Conservation (phyloP, 768 basidiomycete genomes). For the Trametes elegans region DNA sequence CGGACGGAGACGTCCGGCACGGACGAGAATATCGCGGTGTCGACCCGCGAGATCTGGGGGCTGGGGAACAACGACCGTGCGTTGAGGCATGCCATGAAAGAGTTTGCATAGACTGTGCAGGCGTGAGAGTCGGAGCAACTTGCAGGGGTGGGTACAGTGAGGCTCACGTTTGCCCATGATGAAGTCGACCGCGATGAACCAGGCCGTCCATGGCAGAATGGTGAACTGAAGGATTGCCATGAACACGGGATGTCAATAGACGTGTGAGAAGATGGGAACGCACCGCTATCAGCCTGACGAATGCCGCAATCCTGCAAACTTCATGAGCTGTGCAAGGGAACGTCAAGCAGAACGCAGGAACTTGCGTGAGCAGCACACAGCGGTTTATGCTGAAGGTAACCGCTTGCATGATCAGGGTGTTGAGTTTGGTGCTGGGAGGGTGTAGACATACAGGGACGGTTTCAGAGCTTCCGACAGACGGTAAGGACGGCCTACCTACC, state of each 20-base stretch:
- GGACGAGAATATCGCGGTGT: slow-evolving; percentile 13
- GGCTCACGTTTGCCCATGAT: slow-evolving; percentile 17
- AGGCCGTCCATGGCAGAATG: slow-evolving; percentile 15
- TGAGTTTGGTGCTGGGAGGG: neutral
- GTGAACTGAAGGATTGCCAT: neutral
- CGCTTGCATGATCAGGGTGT: neutral
- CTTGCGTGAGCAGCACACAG: slow-evolving; percentile 13
- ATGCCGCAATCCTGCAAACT: slow-evolving; percentile 1
- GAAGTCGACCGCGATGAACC: slow-evolving; percentile 18
- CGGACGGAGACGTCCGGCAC: slow-evolving; percentile 17
- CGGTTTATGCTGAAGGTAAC: slow-evolving; percentile 14
- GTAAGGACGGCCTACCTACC: neutral
- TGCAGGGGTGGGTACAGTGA: no score
- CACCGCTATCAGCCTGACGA: slow-evolving; percentile 12
- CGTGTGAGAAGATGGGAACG: no score
- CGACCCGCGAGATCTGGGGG: neutral
- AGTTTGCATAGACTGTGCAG: slow-evolving; percentile 13
- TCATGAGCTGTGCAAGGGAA: neutral
- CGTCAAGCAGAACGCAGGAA: neutral
- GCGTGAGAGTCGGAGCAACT: neutral
- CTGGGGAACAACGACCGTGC: slow-evolving; percentile 12
- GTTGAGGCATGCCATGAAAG: slow-evolving; percentile 19
- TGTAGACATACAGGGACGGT: no score
- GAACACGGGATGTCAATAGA: neutral
- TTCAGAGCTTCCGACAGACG: neutral